A percentile compares a stretch with the other conserved stretches of the same genome.
Evolutionary conservation across 2,329 filamentous ascomycete species (phyloP).

Genomic region (Cladosporium oxysporum): DNA sequence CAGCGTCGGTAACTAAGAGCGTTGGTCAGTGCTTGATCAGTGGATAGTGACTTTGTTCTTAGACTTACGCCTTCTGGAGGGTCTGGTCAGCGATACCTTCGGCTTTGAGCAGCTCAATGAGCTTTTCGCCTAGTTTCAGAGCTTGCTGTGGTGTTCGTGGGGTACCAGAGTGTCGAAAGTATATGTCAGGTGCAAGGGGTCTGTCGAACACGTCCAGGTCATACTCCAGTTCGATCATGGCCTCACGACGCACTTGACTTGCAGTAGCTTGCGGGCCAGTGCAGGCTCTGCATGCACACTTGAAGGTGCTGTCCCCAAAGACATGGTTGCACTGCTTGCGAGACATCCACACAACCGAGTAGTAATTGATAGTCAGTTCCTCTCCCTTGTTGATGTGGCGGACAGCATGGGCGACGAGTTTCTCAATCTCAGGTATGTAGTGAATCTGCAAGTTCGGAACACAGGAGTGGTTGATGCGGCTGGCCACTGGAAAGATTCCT

Average conservation of each 20-base stretch:
- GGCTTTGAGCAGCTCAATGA: slow-evolving; percentile 25
- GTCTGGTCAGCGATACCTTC: slow-evolving; percentile 21
- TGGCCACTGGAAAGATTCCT: slow-evolving; percentile 23
- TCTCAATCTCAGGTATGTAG: slow-evolving; percentile 24
- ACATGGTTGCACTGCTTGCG: slow-evolving; percentile 24
- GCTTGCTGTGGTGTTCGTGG: not conserved
- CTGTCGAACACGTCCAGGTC: not conserved
- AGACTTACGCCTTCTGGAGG: not conserved
- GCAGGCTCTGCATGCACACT: slow-evolving; percentile 33
- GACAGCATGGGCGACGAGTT: slow-evolving; percentile 32
- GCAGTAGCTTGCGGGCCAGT: slow-evolving; percentile 21
- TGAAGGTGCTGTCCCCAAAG: slow-evolving; percentile 33
- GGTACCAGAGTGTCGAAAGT: not conserved
- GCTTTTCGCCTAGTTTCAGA: slow-evolving; percentile 20
- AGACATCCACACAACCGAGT: slow-evolving; percentile 20
- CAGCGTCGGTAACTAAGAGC: slow-evolving; percentile 23
- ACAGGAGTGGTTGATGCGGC: slow-evolving; percentile 34
- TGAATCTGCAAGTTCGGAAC: slow-evolving; percentile 29
- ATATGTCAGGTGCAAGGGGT: not conserved
- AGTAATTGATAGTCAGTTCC: slow-evolving; percentile 31
- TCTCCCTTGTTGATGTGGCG: slow-evolving; percentile 34
- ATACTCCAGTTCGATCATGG: slow-evolving; percentile 7
- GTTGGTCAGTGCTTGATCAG: not conserved
- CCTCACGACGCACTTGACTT: slow-evolving; percentile 19
- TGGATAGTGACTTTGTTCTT: not conserved